Evolutionary conservation across 768 basidiomycete genomes (phyloP), one percentile per base, ranked within the genome.

Genomic region (Pholiota conissans): DNA sequence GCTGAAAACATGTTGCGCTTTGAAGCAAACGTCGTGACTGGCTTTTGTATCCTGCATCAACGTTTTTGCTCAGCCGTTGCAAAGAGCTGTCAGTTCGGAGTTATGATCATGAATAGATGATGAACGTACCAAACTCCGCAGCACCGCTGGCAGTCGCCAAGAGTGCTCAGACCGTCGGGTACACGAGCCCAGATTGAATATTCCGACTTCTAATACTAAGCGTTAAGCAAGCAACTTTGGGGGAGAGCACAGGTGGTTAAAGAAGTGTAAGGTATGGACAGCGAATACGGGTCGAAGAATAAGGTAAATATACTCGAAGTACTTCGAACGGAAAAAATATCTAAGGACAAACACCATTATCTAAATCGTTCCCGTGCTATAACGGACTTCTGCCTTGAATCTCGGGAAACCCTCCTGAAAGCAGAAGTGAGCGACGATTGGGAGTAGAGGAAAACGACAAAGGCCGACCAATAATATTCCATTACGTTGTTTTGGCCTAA

Each of bases 401-500:
- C 79, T 66, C 81, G 73, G 22, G 89, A 90, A 8, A 96, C 90
- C 39, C 94, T 89, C 93, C 94, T 95, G 46, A 27, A 67, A 20
- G 32, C 32, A 47, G 49, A 53, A 35, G 11, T 45, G 42, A 45
- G 28, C 54, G 13, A 34, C 56, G 49, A 58, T 52, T 50, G 35
- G 45, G 56, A 45, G 18, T 47, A 27, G 40, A 20, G 53, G 7
- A 46, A 52, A 28, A 40, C 13, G 49, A 10, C n/a, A 10, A 30
- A 5, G 52, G 70, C 85, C 65, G 61, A 92, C 94, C 94, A 97
- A 69, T 93, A 98, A 67, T 94, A 87, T 64, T 97, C 93, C 84
- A 98, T 90, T n/a, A 93, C 91, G 61, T 93, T 88, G 60, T 84
- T 84, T 60, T 94, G 91, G 1, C 95, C 95, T 26, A 98, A 82